Evolutionary conservation across 768 basidiomycete genomes (phyloP).

Genomic region (Tylopilus rubrobrunneus): DNA sequence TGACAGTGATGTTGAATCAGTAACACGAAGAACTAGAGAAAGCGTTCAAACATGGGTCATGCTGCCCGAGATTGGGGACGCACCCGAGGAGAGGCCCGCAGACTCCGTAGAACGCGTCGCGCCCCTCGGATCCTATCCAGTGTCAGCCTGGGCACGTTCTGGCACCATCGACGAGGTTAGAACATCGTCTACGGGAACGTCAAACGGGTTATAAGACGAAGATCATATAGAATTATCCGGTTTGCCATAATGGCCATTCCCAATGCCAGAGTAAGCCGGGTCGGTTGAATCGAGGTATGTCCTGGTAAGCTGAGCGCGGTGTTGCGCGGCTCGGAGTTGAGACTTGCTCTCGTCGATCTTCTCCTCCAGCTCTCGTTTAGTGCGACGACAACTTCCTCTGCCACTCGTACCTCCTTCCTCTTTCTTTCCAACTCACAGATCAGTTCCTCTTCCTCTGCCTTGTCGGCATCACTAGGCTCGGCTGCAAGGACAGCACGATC

Average conservation of each 20-base stretch:
- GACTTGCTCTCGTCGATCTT: slow-evolving; percentile 61
- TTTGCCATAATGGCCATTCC: slow-evolving; percentile 11
- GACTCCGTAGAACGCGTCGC: slow-evolving; percentile 25
- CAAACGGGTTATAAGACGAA: slow-evolving; percentile 32
- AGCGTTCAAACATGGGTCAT: slow-evolving; percentile 9
- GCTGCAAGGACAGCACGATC: slow-evolving; percentile 51
- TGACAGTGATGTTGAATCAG: slow-evolving; percentile 19
- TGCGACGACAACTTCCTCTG: slow-evolving; percentile 63
- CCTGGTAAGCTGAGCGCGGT: slow-evolving; percentile 48
- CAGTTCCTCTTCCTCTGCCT: slow-evolving; percentile 43
- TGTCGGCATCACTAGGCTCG: slow-evolving; percentile 41
- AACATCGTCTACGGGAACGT: slow-evolving; percentile 20
- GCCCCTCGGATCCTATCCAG: slow-evolving; percentile 14
- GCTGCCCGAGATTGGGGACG: slow-evolving; percentile 23
- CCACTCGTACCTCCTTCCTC: slow-evolving; percentile 49
- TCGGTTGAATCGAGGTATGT: slow-evolving; percentile 29
- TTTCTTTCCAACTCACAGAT: slow-evolving; percentile 48
- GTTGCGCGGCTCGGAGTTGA: slow-evolving; percentile 53
- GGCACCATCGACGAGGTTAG: slow-evolving; percentile 13
- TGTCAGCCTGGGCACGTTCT: slow-evolving; percentile 6
- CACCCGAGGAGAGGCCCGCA: slow-evolving; percentile 30
- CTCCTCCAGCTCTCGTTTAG: slow-evolving; percentile 74
- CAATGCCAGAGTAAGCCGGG: neutral
- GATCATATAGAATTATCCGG: slow-evolving; percentile 19
- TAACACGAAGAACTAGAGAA: slow-evolving; percentile 24